These are phyloP conservation scores for Gloeopeniophorella convolvens DNA, from an alignment of 768 basidiomycete genomes.

Conservation along the genomic window DNA sequence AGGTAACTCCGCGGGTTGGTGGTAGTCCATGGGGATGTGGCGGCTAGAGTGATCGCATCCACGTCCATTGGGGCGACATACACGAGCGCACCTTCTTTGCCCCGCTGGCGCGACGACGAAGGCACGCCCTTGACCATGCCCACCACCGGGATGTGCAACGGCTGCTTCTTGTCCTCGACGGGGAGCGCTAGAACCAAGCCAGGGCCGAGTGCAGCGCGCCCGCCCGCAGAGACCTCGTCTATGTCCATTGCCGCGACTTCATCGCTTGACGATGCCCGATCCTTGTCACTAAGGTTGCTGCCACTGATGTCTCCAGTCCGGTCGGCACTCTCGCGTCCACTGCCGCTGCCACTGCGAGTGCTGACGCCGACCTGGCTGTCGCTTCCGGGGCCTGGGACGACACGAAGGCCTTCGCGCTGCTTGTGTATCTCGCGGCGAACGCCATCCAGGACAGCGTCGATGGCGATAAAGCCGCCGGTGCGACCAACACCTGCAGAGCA, in stretches of 20 bases:
- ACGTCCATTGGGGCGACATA: conserved; percentile 2
- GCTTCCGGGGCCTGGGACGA: conserved; percentile 22
- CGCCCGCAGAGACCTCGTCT: conserved; percentile 21
- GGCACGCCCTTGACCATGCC: conserved; percentile 8
- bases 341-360: conserved; percentile 18
- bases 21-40: conserved; percentile 9
- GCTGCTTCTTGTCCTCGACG: conserved; percentile 8
- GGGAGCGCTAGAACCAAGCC: conserved; percentile 15
- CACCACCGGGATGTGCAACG: conserved; percentile 14
- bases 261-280: conserved; percentile 20
- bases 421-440: conserved; percentile 52
- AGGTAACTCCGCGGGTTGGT: conserved; percentile 1
- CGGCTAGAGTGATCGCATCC: not conserved
- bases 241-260: conserved; percentile 27
- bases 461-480: conserved; percentile 88
- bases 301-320: conserved; percentile 18
- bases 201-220: conserved; percentile 1
- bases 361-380: conserved; percentile 6
- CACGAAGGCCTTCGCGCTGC: conserved; percentile 24
- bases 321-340: not conserved
- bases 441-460: conserved; percentile 80
- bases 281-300: conserved; percentile 19
- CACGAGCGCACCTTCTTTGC: not conserved
- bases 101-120: not conserved
- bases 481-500: conserved; percentile 95